A percentile compares a stretch with the other conserved stretches of the same genome.
Conservation (phyloP, 257 asterid genomes). For the Scutellaria galericulata region DNA sequence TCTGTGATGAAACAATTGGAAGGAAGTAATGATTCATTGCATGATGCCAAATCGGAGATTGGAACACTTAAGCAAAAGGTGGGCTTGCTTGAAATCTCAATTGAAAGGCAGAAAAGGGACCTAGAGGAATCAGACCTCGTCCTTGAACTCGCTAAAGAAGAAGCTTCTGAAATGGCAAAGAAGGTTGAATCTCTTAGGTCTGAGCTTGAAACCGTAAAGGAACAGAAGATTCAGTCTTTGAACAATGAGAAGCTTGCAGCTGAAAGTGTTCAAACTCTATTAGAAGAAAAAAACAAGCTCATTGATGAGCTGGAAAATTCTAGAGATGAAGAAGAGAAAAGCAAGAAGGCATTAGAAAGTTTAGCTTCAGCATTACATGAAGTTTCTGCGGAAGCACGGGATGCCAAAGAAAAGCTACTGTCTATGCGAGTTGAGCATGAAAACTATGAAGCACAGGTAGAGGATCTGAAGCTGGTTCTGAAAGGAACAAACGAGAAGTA, state of each 20-base stretch:
- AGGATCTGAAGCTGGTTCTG: conserved; percentile 73
- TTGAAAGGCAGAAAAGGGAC: conserved; percentile 65
- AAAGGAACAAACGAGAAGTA: conserved; percentile 86
- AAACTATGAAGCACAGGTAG: conserved; percentile 68
- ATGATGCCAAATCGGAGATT: conserved; percentile 74
- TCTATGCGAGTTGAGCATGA: conserved; percentile 65
- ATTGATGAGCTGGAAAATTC: conserved; percentile 65
- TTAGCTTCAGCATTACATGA: conserved; percentile 91
- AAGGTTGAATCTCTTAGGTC: conserved; percentile 62
- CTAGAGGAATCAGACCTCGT: conserved; percentile 68
- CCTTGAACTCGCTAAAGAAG: conserved; percentile 62
- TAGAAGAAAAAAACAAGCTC: conserved; percentile 76
- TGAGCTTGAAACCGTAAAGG: conserved; percentile 69
- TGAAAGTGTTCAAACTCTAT: conserved; percentile 62
- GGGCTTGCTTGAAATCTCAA: conserved; percentile 72
- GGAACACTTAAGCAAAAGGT: conserved; percentile 78
- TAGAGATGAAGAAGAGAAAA: conserved; percentile 89
- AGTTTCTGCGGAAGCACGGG: conserved; percentile 91
- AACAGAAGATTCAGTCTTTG: conserved; percentile 67
- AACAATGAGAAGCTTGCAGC: conserved; percentile 88
- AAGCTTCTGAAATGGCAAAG: conserved; percentile 63
- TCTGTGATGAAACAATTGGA: conserved; percentile 86
- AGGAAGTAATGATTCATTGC: conserved; percentile 74
- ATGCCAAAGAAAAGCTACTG: conserved; percentile 77
- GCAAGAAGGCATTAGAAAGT: conserved; percentile 94